phyloP scores from a whole-genome alignment of 148 eudicot genomes.

The Dianthus caryophyllus region DNA sequence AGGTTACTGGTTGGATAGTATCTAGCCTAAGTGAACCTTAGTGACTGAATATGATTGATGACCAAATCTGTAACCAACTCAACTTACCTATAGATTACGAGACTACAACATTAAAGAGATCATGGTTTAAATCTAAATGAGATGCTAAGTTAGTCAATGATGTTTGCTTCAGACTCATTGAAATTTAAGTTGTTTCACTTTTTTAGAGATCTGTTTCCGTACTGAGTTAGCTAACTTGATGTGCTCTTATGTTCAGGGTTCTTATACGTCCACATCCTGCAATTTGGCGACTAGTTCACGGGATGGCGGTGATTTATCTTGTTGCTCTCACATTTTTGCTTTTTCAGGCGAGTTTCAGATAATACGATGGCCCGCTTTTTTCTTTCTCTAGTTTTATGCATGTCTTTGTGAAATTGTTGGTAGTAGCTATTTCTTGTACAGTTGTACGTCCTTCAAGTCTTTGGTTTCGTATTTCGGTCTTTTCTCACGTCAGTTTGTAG shows the following conservation, averaged over 20 bases:
- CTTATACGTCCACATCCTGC: constrained; percentile 98
- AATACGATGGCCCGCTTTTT: background rate
- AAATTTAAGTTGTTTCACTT: constrained; percentile 1
- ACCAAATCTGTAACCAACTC: background rate
- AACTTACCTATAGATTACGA: background rate
- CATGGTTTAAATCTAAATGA: background rate
- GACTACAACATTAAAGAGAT: background rate
- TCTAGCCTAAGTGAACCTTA: too few relatives aligned
- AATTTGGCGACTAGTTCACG: constrained; percentile 97
- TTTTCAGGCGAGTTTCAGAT: constrained; percentile 60
- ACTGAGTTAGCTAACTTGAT: constrained; percentile 5
- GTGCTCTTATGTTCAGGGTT: constrained; percentile 43
- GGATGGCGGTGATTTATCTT: constrained; percentile 94
- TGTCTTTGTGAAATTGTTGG: background rate
- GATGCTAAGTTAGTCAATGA: background rate
- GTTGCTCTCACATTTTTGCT: constrained; percentile 92
- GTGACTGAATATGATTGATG: background rate
- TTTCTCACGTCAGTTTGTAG: background rate
- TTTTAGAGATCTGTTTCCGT: background rate
- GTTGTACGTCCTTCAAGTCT: background rate
- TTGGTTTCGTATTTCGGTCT: background rate
- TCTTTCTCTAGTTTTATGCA: background rate
- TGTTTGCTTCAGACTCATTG: background rate
- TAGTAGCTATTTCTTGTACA: background rate
- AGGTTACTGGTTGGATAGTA: too few relatives aligned